Evolutionary conservation across 495 filamentous ascomycete species (phyloP), one percentile per base, ranked within the genome.

Genomic region (Hyphodiscus hymeniophilus): DNA sequence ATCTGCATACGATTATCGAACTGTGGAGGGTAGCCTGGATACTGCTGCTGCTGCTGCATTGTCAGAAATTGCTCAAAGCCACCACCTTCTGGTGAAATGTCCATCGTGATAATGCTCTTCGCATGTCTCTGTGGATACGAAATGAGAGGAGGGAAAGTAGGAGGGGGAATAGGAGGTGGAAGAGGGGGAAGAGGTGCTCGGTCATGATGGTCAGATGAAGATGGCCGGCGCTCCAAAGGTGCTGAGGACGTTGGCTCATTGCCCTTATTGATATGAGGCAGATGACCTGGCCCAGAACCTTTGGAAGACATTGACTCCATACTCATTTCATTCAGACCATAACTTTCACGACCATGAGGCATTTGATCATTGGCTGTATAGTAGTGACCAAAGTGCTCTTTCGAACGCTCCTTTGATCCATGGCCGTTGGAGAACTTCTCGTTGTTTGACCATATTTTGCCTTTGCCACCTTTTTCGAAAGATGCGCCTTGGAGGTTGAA

Each of bases 11-110:
- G 47, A 16, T 47, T 47, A 42, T 51, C 47, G 41, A 38, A 55
- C 6, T 11, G n/a, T 16, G 52, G 48, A 13, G 48, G 47, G 32
- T 31, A 32, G 30, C 72, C 78, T 45, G 55, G 58, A 47, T 70
- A 77, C 55, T 72, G 74, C 74, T 80, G 73, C 68, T 77, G 23
- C 23, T 43, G 41, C 16, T 24, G 70, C 59, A 78, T 66, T 51
- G 80, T 90, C 71, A 94, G 84, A 81, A 73, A 73, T 39, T 78
- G 73, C 59, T 91, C 84, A 74, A 86, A 87, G 39, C 77, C 66
- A 48, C 80, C 78, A 59, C 69, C 81, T 54, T 79, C 76, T 47
- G 82, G 83, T 30, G 85, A 81, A 47, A 90, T 55, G 67, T 87
- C 75, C 56, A 71, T 53, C 45, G 50, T 38, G 8, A 20, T 18